phyloP scores from a whole-genome alignment of 192 early-diverging fungal species.

The Cladochytrium replicatum region DNA sequence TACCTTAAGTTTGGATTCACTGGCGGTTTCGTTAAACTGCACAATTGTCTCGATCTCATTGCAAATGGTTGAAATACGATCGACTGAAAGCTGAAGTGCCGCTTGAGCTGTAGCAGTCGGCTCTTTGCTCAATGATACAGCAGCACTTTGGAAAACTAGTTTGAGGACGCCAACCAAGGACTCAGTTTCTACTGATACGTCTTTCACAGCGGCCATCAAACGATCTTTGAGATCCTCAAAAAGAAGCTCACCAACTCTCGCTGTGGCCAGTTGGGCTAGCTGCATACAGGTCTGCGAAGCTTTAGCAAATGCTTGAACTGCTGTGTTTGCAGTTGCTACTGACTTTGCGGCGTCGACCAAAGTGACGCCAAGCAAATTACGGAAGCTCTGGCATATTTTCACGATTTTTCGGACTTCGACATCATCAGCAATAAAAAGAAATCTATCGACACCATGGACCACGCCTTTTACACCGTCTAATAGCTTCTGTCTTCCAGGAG shows the following conservation, averaged over 20 bases:
- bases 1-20: too few species aligned
- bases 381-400: conserved; percentile 5
- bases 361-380: conserved; percentile 2
- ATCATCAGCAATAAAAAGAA: conserved; percentile 37
- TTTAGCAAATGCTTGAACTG: conserved; percentile 7
- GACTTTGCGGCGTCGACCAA: background rate
- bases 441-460: conserved; percentile 28
- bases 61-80: too few species aligned
- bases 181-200: too few species aligned
- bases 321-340: background rate
- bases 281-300: conserved; percentile 24
- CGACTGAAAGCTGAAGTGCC: too few species aligned
- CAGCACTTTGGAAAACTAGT: too few species aligned
- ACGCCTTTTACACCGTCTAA: conserved; percentile 44
- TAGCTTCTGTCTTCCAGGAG: conserved; percentile 23
- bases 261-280: conserved; percentile 25
- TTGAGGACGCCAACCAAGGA: too few species aligned
- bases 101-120: too few species aligned
- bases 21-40: too few species aligned
- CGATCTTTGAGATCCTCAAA: conserved; percentile 19
- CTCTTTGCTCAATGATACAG: too few species aligned
- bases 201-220: conserved; percentile 20
- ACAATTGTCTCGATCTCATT: conserved; percentile 30
- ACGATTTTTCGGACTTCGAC: conserved; percentile 38
- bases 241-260: conserved; percentile 25